These are phyloP conservation scores for Ochromonas danica DNA, from an alignment of 108 stramenopile species.

Conservation along the genomic window DNA sequence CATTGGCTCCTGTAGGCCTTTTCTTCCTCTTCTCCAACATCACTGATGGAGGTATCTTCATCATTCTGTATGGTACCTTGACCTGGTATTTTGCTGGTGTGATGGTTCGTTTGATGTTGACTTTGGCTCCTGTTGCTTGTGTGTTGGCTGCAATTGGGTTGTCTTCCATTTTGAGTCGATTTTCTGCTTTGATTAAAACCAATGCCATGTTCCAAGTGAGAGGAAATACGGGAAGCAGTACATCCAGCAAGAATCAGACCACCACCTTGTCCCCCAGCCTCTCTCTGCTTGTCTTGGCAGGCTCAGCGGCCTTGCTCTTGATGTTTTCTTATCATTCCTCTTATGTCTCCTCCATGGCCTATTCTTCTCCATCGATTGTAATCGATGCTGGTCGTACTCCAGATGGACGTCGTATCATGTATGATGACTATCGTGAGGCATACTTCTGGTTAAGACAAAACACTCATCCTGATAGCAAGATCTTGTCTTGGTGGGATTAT, in stretches of 20 bases:
- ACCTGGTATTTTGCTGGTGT: conserved; percentile 92
- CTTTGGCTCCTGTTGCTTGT: conserved; percentile 85
- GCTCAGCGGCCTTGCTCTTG: conserved; percentile 38
- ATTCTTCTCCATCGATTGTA: conserved; percentile 85
- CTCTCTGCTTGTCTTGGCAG: conserved; percentile 41
- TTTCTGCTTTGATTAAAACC: conserved; percentile 40
- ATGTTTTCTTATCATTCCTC: conserved; percentile 53
- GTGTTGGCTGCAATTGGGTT: conserved; percentile 79
- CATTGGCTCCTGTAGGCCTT: conserved; percentile 82
- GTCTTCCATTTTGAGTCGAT: conserved; percentile 73
- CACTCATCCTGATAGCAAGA: conserved; percentile 86
- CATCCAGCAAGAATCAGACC: not conserved
- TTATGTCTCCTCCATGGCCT: conserved; percentile 55
- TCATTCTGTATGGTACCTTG: conserved; percentile 80
- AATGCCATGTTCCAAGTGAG: too few species aligned
- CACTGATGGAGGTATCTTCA: conserved; percentile 75
- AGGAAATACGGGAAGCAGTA: too few species aligned
- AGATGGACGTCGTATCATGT: conserved; percentile 71
- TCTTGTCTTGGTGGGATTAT: conserved; percentile 96
- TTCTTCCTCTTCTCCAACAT: conserved; percentile 71
- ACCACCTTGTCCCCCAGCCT: conserved; percentile 14
- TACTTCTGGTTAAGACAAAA: conserved; percentile 96
- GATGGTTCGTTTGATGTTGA: conserved; percentile 94
- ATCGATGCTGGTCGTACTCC: conserved; percentile 71
- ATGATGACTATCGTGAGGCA: conserved; percentile 98